Conservation (phyloP, 352 stramenopile genomes). For the Pythium dissotocum region DNA sequence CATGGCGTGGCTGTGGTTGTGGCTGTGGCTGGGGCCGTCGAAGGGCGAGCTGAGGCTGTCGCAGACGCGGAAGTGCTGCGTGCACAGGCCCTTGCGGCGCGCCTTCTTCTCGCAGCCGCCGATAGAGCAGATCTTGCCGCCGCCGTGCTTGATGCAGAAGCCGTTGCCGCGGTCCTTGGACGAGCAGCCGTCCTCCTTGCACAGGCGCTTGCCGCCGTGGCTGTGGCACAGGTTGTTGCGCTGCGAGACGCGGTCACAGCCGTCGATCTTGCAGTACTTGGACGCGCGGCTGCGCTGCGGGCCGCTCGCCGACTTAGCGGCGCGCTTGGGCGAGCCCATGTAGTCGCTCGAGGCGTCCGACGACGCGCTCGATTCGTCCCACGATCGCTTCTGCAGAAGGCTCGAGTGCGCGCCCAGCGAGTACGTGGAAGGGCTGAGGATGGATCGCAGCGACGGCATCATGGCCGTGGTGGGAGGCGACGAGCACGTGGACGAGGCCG, state of each 20-base stretch:
- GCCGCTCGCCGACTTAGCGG: background rate
- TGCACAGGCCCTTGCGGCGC: slow-evolving; percentile 78
- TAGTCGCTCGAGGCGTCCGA: slow-evolving; percentile 27
- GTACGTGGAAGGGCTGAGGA: slow-evolving; percentile 52
- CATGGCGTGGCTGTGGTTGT: background rate
- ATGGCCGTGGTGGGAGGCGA: slow-evolving; percentile 11
- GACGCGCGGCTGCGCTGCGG: slow-evolving; percentile 69
- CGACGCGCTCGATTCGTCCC: slow-evolving; percentile 13
- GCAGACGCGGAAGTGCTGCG: slow-evolving; percentile 70
- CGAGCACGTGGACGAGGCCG: slow-evolving; percentile 13
- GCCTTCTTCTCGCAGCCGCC: slow-evolving; percentile 79
- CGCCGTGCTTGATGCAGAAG: slow-evolving; percentile 84
- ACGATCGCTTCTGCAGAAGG: slow-evolving; percentile 12
- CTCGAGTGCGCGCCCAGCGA: slow-evolving; percentile 20
- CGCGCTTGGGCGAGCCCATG: slow-evolving; percentile 7
- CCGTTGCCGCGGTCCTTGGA: slow-evolving; percentile 84
- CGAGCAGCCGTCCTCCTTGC: slow-evolving; percentile 71
- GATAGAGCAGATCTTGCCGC: slow-evolving; percentile 81
- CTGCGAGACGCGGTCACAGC: slow-evolving; percentile 77
- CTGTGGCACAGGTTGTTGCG: slow-evolving; percentile 84
- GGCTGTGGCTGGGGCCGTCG: background rate
- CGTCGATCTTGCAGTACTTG: slow-evolving; percentile 87
- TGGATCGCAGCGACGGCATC: slow-evolving; percentile 56
- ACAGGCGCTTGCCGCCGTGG: slow-evolving; percentile 82
- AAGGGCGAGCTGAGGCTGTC: slow-evolving; percentile 33